Evolutionary conservation across 192 early-diverging fungal species (phyloP).

Genomic region (Coemansia sp.): DNA sequence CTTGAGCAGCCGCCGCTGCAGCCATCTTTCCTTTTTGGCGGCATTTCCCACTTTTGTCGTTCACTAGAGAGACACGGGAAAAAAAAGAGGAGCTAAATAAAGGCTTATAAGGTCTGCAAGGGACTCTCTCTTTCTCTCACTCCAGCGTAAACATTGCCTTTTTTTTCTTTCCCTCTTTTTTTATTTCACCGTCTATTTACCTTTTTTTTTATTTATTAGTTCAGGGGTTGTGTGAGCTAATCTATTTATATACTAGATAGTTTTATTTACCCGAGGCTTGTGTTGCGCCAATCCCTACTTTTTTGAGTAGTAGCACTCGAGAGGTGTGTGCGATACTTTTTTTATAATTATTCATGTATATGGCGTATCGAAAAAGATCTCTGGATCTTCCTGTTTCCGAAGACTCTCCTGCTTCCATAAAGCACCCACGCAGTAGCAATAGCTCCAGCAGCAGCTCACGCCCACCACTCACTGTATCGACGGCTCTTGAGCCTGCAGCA

Average conservation of each 20-base stretch:
- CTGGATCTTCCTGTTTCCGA: constrained; percentile 36
- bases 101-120: constrained; percentile 6
- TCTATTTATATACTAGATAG: not conserved
- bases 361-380: constrained; percentile 52
- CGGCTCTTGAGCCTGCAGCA: not conserved
- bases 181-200: not conserved
- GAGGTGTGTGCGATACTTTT: too few species aligned
- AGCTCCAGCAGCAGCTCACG: not conserved
- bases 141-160: not conserved
- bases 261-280: constrained; percentile 3
- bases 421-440: constrained; percentile 32
- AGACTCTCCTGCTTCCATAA: constrained; percentile 8
- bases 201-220: not conserved
- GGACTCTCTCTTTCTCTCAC: not conserved
- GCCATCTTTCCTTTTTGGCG: not conserved
- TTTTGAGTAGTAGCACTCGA: not conserved
- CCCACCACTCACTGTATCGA: not conserved
- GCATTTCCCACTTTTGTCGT: not conserved
- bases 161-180: constrained; percentile 2
- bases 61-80: not conserved
- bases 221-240: constrained; percentile 1
- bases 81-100: not conserved
- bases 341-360: constrained; percentile 23
- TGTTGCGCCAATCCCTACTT: constrained; percentile 3
- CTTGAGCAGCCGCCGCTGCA: constrained; percentile 5